Conservation (phyloP, 352 stramenopile genomes). For the Phytophthora uliginosa region DNA sequence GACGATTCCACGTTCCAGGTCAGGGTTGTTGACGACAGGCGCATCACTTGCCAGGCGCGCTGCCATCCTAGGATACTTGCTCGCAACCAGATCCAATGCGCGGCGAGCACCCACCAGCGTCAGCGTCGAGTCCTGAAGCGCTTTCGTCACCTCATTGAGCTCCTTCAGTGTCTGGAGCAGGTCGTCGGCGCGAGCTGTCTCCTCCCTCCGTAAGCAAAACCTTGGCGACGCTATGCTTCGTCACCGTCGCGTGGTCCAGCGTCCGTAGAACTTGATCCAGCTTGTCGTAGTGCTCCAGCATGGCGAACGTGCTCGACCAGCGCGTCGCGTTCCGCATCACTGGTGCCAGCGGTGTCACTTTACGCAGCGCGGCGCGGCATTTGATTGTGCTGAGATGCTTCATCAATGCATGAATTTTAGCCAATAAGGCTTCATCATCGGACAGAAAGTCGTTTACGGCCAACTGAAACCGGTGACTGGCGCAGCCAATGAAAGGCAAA, state of each 20-base stretch:
- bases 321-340: slow-evolving; percentile 2
- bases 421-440: not conserved
- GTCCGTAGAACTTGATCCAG: not conserved
- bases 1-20: not conserved
- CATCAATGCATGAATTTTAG: slow-evolving; percentile 1
- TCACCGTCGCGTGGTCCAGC: not conserved
- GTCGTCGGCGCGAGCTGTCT: not conserved
- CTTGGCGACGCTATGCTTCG: not conserved
- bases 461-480: slow-evolving; percentile 9
- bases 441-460: slow-evolving; percentile 1
- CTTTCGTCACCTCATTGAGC: not conserved
- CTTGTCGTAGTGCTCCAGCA: not conserved
- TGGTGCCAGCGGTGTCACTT: slow-evolving; percentile 1
- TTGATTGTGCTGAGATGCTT: not conserved
- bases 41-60: not conserved
- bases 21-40: not conserved
- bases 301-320: not conserved
- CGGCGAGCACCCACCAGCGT: not conserved
- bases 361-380: not conserved
- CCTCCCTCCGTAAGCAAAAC: not conserved
- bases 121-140: not conserved
- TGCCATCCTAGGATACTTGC: not conserved
- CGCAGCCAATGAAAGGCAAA: slow-evolving; percentile 9
- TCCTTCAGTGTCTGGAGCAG: not conserved
- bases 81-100: not conserved